These are phyloP conservation scores for Trichoderma asperellum DNA, from an alignment of 2,329 filamentous ascomycete species.

Conservation along the genomic window DNA sequence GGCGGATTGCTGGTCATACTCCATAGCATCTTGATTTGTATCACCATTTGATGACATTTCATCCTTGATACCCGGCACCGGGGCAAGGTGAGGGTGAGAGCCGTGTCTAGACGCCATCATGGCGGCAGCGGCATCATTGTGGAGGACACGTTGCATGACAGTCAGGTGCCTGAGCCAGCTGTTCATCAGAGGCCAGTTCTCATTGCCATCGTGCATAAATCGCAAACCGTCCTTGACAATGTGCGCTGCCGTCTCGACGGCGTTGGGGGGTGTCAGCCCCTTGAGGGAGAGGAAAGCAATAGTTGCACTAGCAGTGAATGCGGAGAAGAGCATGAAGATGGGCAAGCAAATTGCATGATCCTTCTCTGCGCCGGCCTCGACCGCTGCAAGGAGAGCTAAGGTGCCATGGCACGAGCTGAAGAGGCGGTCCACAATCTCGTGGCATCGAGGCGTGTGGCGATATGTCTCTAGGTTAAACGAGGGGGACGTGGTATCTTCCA, in stretches of 20 bases:
- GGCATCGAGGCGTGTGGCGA: constrained; percentile 53
- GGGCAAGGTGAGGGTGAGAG: constrained; percentile 38
- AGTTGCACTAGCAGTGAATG: constrained; percentile 64
- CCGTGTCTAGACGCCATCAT: constrained; percentile 42
- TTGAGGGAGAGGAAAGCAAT: constrained; percentile 66
- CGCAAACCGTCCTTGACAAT: constrained; percentile 63
- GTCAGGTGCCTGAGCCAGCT: constrained; percentile 64
- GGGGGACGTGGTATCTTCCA: constrained; percentile 60
- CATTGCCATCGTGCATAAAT: constrained; percentile 61
- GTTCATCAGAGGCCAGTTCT: constrained; percentile 62
- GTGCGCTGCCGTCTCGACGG: constrained; percentile 59
- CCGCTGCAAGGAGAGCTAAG: constrained; percentile 57
- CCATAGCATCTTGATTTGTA: constrained; percentile 60
- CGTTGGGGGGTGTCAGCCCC: constrained; percentile 59
- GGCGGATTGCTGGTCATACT: constrained; percentile 54
- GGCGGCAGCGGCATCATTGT: constrained; percentile 54
- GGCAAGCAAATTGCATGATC: constrained; percentile 63
- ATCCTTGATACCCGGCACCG: constrained; percentile 51
- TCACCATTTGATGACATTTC: constrained; percentile 60
- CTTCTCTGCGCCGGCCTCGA: constrained; percentile 61
- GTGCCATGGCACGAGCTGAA: constrained; percentile 64
- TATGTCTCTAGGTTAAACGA: constrained; percentile 59
- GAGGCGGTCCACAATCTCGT: constrained; percentile 60
- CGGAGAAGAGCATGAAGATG: constrained; percentile 66
- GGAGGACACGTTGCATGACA: constrained; percentile 64